These are phyloP conservation scores for Ogataea hybrid DNA, from an alignment of 1,139 yeast species.

Conservation along the genomic window DNA sequence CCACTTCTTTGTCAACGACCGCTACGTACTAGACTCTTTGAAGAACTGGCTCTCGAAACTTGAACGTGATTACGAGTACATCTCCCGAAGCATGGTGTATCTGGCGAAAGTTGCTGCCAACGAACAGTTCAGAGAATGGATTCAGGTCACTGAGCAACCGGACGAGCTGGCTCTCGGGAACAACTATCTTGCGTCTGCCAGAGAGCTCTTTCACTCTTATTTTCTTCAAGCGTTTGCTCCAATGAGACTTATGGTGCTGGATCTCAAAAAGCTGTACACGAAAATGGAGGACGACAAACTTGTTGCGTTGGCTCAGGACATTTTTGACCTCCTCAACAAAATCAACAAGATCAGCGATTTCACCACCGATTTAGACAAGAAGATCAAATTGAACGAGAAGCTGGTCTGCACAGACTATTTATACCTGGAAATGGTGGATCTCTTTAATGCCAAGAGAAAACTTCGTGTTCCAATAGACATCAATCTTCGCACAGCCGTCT, in stretches of 20 bases:
- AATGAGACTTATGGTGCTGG: conserved; percentile 24
- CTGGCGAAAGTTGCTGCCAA: conserved; percentile 27
- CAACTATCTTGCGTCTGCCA: conserved; percentile 27
- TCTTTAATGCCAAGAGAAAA: conserved; percentile 26
- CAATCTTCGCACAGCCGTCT: conserved; percentile 19
- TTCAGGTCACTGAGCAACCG: conserved; percentile 17
- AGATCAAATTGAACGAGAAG: conserved; percentile 29
- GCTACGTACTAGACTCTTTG: conserved; percentile 22
- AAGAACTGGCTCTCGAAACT: conserved; percentile 27
- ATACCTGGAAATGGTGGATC: conserved; percentile 30
- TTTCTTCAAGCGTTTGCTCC: conserved; percentile 31
- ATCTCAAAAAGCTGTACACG: conserved; percentile 24
- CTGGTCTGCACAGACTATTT: conserved; percentile 29
- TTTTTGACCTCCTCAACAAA: conserved; percentile 15
- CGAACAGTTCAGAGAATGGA: conserved; percentile 25
- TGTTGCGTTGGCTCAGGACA: conserved; percentile 12
- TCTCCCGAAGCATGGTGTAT: conserved; percentile 29
- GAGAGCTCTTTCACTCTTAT: conserved; percentile 29
- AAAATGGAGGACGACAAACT: conserved; percentile 17
- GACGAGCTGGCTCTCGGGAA: conserved; percentile 24
- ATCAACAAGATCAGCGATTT: conserved; percentile 29
- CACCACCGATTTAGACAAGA: conserved; percentile 30
- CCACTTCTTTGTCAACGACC: conserved; percentile 28
- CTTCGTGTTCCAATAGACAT: conserved; percentile 25
- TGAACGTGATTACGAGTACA: conserved; percentile 25